Evolutionary conservation across 768 basidiomycete genomes (phyloP).

Genomic region (Ramaria rubella): DNA sequence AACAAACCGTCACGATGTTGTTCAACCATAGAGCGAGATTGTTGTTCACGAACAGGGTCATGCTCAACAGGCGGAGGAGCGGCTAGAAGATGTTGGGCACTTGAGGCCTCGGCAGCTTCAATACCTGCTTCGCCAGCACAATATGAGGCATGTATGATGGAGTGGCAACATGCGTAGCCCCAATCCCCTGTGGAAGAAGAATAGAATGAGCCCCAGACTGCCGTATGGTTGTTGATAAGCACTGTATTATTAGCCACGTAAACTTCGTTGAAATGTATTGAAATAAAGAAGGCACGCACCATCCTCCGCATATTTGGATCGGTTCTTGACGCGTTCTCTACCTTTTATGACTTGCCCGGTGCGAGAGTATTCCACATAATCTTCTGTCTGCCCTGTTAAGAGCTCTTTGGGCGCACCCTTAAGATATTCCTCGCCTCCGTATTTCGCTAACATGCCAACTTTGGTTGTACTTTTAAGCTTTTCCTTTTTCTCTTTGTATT

Average conservation of each 20-base stretch:
- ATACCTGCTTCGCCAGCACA: slow-evolving; percentile 86
- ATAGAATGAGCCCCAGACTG: slow-evolving; percentile 98
- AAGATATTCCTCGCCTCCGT: slow-evolving; percentile 91
- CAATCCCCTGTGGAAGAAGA: slow-evolving; percentile 60
- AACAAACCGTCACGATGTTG: slow-evolving; percentile 8
- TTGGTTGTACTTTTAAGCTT: slow-evolving; percentile 82
- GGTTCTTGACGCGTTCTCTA: slow-evolving; percentile 76
- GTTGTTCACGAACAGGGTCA: background rate
- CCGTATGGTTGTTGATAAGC: slow-evolving; percentile 85
- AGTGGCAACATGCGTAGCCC: slow-evolving; percentile 97
- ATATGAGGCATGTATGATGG: slow-evolving; percentile 77
- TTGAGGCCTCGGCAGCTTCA: slow-evolving; percentile 68
- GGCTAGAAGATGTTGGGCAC: slow-evolving; percentile 58
- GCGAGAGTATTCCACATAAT: slow-evolving; percentile 95
- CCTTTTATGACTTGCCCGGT: slow-evolving; percentile 90
- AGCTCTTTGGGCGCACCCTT: slow-evolving; percentile 87
- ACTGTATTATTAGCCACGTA: slow-evolving; percentile 47
- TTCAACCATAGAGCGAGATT: background rate
- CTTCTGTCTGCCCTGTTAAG: slow-evolving; percentile 91
- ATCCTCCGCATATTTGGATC: slow-evolving; percentile 95
- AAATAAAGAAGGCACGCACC: slow-evolving; percentile 43
- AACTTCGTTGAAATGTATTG: slow-evolving; percentile 7
- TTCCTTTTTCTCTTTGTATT: slow-evolving; percentile 91
- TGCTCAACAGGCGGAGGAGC: slow-evolving; percentile 28
- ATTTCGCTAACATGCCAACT: slow-evolving; percentile 83